These are phyloP conservation scores for Amphirosellinia nigrospora DNA, from an alignment of 495 filamentous ascomycete genomes.

Conservation along the genomic window DNA sequence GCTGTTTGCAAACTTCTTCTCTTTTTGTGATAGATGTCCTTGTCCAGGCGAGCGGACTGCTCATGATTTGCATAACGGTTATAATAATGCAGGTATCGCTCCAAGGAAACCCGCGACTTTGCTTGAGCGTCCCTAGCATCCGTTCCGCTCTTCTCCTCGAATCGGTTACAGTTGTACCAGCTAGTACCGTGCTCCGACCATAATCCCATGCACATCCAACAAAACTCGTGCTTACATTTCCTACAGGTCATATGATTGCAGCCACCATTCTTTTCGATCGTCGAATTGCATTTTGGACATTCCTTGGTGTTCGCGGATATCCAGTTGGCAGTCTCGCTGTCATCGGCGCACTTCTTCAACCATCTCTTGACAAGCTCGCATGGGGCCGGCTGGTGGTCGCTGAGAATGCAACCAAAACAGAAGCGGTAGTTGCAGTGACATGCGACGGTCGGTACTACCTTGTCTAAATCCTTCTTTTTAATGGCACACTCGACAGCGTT, in stretches of 20 bases:
- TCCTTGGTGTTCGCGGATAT: constrained; percentile 99
- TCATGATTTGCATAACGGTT: constrained; percentile 99
- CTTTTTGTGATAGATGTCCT: constrained; percentile 93
- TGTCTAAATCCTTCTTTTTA: constrained; percentile 81
- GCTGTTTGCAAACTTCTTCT: constrained; percentile 97
- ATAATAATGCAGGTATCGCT: constrained; percentile 97
- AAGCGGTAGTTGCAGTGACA: constrained; percentile 86
- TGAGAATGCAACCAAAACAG: constrained; percentile 94
- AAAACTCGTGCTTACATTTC: constrained; percentile 98
- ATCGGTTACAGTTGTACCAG: constrained; percentile 99
- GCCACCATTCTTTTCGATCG: constrained; percentile 98
- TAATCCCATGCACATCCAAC: constrained; percentile 99
- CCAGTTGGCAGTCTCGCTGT: constrained; percentile 98
- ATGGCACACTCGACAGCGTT: constrained; percentile 89
- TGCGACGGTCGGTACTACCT: constrained; percentile 85
- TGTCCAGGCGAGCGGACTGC: constrained; percentile 95
- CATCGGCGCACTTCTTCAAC: constrained; percentile 98
- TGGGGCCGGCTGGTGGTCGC: constrained; percentile 91
- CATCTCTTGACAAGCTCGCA: constrained; percentile 93
- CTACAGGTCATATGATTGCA: constrained; percentile 99
- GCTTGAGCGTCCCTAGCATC: constrained; percentile 92
- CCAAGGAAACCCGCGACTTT: constrained; percentile 83
- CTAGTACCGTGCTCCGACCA: constrained; percentile 99
- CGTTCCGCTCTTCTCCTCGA: constrained; percentile 90
- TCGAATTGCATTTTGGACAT: constrained; percentile 92